Percentiles rank a stretch among this genome's conserved stretches.
phyloP scores from a whole-genome alignment of 1,284 basidiomycete species.

The Ceratobasidium sp. region DNA sequence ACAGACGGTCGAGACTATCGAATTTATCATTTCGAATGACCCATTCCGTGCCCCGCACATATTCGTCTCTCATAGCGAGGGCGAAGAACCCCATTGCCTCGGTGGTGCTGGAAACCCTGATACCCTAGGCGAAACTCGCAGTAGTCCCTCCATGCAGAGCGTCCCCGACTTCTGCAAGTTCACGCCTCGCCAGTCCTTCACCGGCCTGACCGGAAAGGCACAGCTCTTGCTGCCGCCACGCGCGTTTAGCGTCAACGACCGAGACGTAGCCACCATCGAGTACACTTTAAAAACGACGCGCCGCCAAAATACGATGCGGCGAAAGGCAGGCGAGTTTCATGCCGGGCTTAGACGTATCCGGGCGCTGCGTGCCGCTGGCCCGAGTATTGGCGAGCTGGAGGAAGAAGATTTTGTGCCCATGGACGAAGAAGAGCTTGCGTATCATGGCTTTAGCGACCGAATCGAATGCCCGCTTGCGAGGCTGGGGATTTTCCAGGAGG shows the following conservation, averaged over 20 bases:
- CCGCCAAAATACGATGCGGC: conserved; percentile 12
- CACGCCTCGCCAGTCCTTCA: conserved; percentile 35
- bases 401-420: conserved; percentile 23
- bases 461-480: conserved; percentile 24
- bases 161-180: conserved; percentile 15
- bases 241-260: conserved; percentile 21
- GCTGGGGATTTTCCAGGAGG: conserved; percentile 36
- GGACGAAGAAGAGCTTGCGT: not conserved
- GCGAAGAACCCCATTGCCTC: conserved; percentile 32
- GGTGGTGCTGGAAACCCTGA: conserved; percentile 27
- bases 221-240: conserved; percentile 41
- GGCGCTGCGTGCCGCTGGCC: not conserved
- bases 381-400: not conserved
- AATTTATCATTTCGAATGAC: conserved; percentile 34
- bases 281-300: conserved; percentile 1
- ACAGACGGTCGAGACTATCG: conserved; percentile 22
- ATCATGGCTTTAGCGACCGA: conserved; percentile 23
- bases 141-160: not conserved
- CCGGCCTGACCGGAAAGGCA: conserved; percentile 22
- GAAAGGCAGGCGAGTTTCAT: conserved; percentile 25
- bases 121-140: conserved; percentile 1
- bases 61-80: conserved; percentile 41
- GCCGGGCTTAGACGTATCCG: conserved; percentile 13
- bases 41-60: conserved; percentile 35
- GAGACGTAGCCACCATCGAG: conserved; percentile 1